Base-by-base conservation (phyloP, 805 yeast species). In the Suhomyces xylopsoci region DNA sequence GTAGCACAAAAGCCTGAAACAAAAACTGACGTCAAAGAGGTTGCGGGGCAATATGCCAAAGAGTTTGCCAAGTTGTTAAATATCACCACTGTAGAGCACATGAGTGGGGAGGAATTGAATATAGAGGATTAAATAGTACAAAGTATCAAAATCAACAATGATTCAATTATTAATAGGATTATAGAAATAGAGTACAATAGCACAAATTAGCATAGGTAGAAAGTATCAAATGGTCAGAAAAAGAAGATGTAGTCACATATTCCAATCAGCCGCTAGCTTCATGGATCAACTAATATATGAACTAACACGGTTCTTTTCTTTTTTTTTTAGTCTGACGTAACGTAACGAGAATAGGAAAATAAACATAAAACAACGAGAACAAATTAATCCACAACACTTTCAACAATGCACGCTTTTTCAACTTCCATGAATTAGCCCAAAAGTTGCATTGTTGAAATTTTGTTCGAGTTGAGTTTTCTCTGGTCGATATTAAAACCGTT, bases 1-100 rank as follows among this genome's bases (percentile, higher is more conserved):
- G 48, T 54, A 25, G 61, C 61, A 30, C 48, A 62, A 42, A 42
- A 42, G 7, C 45, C 45, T 14, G 52, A 40, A 24, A 68, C 65
- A 1, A 45, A 36, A 5, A 22, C 19, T 7, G 45, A 38, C 12
- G 48, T 52, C 3, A 52, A 67, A 48, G 68, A 65, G 4, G 69
- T 66, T 5, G 78, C 71, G 1, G 58, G 60, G 25, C 58, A 63
- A 55, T 73, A 64, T 49, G 76, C 76, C 5, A 66, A 65, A 45
- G 76, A 75, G 54, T 55, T 75, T 28, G 77, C 78, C 12, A 62
- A 62, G 41, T 49, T 63, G 26, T 62, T 76, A 51, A 64, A 63
- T 50, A 67, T 76, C 24, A 55, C 53, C 7, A 62, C 64, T 2
- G 70, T 74, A 5, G 77, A 73, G 53, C 74, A 70, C 47, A 63